Base-by-base conservation (phyloP, 1,139 yeast species). In the Suhomyces yuchorum region DNA sequence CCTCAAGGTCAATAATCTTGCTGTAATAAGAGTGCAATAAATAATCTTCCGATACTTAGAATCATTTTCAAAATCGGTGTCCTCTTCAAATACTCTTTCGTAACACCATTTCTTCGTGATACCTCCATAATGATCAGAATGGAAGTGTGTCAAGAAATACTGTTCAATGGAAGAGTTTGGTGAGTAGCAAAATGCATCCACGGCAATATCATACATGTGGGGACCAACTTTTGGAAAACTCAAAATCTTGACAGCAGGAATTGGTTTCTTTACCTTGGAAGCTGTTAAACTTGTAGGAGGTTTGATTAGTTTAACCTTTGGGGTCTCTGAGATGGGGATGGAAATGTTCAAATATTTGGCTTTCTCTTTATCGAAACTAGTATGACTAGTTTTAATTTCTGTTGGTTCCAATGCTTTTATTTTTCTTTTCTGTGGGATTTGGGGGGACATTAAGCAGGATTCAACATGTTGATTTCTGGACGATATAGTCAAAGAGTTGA, bases 61-160 rank as follows among this genome's bases (percentile, higher is more conserved):
- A 36, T 80, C 77, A 43, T 69, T 63, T 7, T 59, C 63, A 42
- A 61, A 65, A 42, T 70, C 70, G 8, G 51, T 59, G 17, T 61
- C 61, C 15, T 61, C 61, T 4, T 62, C 66, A 48, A 74, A 70
- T 1, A 73, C 67, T 28, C 78, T 54, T 51, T 75, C 76, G 41
- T 68, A 67, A 50, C 78, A 68, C 98, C 98, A 93, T 34, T 78
- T 75, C 57, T 87, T 87, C 3, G 84, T 71, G 18, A 93, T 68
- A 0, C 98, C 98, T 3, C 90, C 91, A 61, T 93, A 93, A 63
- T 93, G 99, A 63, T 93, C 99, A 0, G 96, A 74, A 65, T 93
- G 99, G 67, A 88, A 92, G 68, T 93, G 99, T 0, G 92, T 79
- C 34, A 87, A 66, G 50, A 86, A 80, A 63, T 85, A 86, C 42